Percentiles rank a stretch among this genome's conserved stretches.
These are phyloP conservation scores for Acacia concinna DNA, from an alignment of 331 rosid genomes.

Conservation along the genomic window DNA sequence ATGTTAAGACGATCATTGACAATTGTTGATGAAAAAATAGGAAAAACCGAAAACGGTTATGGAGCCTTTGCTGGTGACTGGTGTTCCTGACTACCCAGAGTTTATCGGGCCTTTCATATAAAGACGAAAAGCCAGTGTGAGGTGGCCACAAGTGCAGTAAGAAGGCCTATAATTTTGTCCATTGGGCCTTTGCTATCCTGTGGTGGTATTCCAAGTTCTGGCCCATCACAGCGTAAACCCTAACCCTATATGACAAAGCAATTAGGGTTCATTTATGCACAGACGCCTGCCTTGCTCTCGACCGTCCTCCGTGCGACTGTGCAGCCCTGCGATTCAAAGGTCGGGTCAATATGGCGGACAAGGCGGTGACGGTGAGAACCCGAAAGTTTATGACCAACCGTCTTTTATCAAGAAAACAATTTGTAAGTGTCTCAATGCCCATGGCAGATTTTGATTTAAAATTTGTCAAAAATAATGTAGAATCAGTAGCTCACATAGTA, in stretches of 20 bases:
- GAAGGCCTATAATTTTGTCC: background rate
- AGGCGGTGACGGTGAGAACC: constrained; percentile 86
- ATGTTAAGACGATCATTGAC: no score
- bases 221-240: constrained; percentile 37
- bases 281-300: constrained; percentile 18
- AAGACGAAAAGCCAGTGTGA: background rate
- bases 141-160: background rate
- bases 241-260: constrained; percentile 24
- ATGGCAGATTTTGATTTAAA: background rate
- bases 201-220: background rate
- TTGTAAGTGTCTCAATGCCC: constrained; percentile 47
- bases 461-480: background rate
- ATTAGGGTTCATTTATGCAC: background rate
- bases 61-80: background rate
- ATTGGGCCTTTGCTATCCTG: no score
- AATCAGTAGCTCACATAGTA: background rate
- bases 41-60: background rate
- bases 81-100: no score
- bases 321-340: constrained; percentile 2
- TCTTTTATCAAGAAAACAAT: constrained; percentile 89
- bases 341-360: constrained; percentile 72
- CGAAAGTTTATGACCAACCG: constrained; percentile 92
- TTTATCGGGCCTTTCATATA: background rate
- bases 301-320: background rate
- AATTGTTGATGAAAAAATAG: no score